Evolutionary conservation across 176 grass and related monocot genomes (phyloP), one percentile per base, ranked within the genome.

Genomic region (Ensete glaucum): DNA sequence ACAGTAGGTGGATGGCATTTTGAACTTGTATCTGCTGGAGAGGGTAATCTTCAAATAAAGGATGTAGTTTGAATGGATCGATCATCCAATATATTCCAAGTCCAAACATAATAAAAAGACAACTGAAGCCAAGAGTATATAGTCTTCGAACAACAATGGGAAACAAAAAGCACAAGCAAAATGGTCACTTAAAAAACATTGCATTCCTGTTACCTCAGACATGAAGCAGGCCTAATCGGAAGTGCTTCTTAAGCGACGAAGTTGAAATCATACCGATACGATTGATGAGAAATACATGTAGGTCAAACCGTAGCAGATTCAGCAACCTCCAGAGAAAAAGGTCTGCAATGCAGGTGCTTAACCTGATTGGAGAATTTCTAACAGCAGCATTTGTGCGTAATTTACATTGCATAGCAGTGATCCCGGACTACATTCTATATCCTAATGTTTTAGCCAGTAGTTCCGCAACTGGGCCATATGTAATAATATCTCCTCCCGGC

Each of bases 391-490:
- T 70, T 9, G 15, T 20, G 19, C 51, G 1, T 11, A 29, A 70
- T n/a, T 17, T 52, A 50, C 34, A 51, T 67, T 67, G 2, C 11
- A 34, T 8, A 6, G 64, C 4, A 16, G 11, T 17, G 13, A 2
- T 1, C 64, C 21, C 8, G 34, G 50, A 20, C 43, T 20, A 51
- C 51, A 70, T 69, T 50, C 43, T 20, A 51, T 70, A 70, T 69
- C 27, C 60, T 85, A 87, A 77, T 99, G 82, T 83, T 99, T 94
- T 53, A 93, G 84, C 90, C 95, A 99, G 74, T 94, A 94, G 82
- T 99, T 99, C 52, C 95, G 91, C 70, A 94, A 88, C 75, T 99
- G 95, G 64, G 95, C 90, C 88, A 91, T 91, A 82, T 99, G 95
- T 26, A 99, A 78, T 8, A 99, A 86, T 80, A 99, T 94, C 86